Evolutionary conservation across 192 early-diverging fungal genomes (phyloP), one percentile per base, ranked within the genome.

Genomic region (Ambispora gerdemannii): DNA sequence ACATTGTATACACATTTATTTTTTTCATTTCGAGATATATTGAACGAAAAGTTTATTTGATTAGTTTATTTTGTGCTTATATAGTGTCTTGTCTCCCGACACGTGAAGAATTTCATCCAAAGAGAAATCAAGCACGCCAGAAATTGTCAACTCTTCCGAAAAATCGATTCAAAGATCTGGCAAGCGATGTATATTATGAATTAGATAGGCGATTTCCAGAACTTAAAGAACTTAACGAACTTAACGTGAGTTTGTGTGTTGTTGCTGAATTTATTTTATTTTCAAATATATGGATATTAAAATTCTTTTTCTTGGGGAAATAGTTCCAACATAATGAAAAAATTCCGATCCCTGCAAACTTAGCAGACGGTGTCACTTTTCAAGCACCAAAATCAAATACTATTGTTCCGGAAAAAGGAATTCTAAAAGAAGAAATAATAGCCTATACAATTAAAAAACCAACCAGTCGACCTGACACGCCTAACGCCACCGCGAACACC

Each of bases 91-190:
- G 90, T 75, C 82, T 96, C 49, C 86, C 88, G 4, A 89, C 93
- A 27, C 80, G 89, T 22, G 88, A 94, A 72, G 90, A 93, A 52
- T 97, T 92, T 75, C 96, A 98, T 77, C 93, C 92, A 11, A 91
- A 95, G 74, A 88, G 97, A 49, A 98, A 98, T 80, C 95, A 96
- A 75, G 95, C 95, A 3, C 87, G 97, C 25, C 93, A 93, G 73
- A 98, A 98, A 77, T 85, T 98, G 8, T 91, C 95, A n/a, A 95
- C 95, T 3, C 84, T 98, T 11, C 90, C 93, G 11, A 83, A 75
- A 62, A 71, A 82, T 74, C 88, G 94, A 63, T 98, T 97, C 83
- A 91, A 93, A 61, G 95, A 97, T 72, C 84, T 98, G 49, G 93
- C 91, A 10, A 88, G 87, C 72, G 96, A 97, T 77, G 92, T 97